phyloP scores from a whole-genome alignment of 2,329 filamentous ascomycete species.

The Arthrinium phaeospermum region DNA sequence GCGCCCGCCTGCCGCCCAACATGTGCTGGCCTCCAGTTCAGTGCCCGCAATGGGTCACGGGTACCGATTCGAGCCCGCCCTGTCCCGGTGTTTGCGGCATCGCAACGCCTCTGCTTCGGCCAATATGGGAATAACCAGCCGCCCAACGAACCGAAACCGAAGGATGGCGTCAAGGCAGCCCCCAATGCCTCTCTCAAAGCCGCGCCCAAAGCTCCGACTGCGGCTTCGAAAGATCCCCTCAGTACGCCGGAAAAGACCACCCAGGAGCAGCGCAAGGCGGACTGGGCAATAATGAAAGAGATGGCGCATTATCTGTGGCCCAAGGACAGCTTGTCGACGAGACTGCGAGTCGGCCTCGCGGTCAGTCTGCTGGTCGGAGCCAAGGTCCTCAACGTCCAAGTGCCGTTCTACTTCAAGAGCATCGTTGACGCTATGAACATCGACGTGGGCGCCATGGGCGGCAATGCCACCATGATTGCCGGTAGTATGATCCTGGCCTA shows the following conservation, averaged over 20 bases:
- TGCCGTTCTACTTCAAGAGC: constrained; percentile 98
- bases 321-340: constrained; percentile 82
- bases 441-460: constrained; percentile 84
- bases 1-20: constrained; percentile 21
- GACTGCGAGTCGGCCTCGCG: constrained; percentile 84
- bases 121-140: constrained; percentile 22
- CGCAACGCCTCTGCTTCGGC: constrained; percentile 28
- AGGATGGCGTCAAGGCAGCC: background rate
- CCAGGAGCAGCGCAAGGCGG: constrained; percentile 91
- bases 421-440: constrained; percentile 99
- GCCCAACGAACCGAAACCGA: constrained; percentile 14
- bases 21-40: constrained; percentile 18
- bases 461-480: constrained; percentile 85
- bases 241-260: constrained; percentile 71
- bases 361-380: constrained; percentile 83
- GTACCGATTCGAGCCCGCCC: constrained; percentile 13
- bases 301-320: constrained; percentile 98
- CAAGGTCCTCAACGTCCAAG: constrained; percentile 96
- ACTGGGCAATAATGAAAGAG: constrained; percentile 98
- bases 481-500: constrained; percentile 95
- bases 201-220: constrained; percentile 18
- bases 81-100: constrained; percentile 25
- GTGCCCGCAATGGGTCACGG: constrained; percentile 6
- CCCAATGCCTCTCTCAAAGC: constrained; percentile 16
- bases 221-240: constrained; percentile 55